Percentiles rank a stretch among this genome's conserved stretches.
These are phyloP conservation scores for Trypanosoma scelopori DNA, from an alignment of 208 protist species.

Conservation along the genomic window DNA sequence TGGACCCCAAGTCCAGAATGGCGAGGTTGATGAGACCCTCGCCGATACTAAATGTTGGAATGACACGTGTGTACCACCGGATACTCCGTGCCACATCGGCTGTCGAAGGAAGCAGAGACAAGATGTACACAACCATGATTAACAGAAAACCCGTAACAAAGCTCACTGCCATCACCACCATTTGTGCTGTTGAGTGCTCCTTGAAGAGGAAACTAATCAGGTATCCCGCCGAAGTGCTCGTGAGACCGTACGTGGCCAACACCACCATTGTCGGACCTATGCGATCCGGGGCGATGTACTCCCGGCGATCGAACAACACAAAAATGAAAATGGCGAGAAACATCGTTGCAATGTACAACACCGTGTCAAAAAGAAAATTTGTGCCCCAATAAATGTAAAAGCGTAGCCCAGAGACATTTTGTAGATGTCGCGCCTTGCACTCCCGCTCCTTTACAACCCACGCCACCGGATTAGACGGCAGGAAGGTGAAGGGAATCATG, in stretches of 20 bases:
- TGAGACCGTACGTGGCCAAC: constrained; percentile 64
- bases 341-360: constrained; percentile 60
- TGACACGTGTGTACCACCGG: too few relatives aligned
- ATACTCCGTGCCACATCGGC: constrained; percentile 66
- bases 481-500: constrained; percentile 69
- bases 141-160: constrained; percentile 82
- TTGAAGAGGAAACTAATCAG: constrained; percentile 63
- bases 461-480: constrained; percentile 61
- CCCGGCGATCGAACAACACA: constrained; percentile 48
- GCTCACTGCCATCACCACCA: constrained; percentile 58
- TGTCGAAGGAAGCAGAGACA: constrained; percentile 58
- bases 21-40: constrained; percentile 49
- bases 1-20: too few relatives aligned
- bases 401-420: constrained; percentile 73
- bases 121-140: constrained; percentile 47
- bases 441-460: constrained; percentile 84
- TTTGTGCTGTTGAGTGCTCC: constrained; percentile 67
- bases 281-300: constrained; percentile 50
- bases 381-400: constrained; percentile 69
- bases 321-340: constrained; percentile 61
- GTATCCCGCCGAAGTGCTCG: constrained; percentile 63
- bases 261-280: constrained; percentile 51
- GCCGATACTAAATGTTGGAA: constrained; percentile 77
- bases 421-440: constrained; percentile 69
- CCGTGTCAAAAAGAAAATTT: constrained; percentile 79